Percentiles rank a stretch among this genome's conserved stretches.
phyloP scores from a whole-genome alignment of 2,329 filamentous ascomycete species.

The Bipolaris bicolor region DNA sequence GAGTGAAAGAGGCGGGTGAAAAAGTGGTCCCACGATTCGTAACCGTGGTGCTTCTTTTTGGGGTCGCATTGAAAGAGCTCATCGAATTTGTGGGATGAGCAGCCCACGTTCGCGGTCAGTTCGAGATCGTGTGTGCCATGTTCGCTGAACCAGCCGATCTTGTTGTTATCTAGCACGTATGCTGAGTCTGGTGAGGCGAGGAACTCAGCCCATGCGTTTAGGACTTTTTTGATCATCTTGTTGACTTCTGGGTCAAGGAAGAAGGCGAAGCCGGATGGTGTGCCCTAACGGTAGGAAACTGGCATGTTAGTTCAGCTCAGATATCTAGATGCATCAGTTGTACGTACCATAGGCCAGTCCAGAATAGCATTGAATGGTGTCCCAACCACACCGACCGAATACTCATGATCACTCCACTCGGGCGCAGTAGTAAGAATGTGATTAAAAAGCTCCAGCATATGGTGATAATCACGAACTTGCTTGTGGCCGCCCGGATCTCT shows the following conservation, averaged over 20 bases:
- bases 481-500: constrained; percentile 66
- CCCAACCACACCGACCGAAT: constrained; percentile 56
- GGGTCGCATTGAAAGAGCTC: constrained; percentile 68
- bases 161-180: constrained; percentile 46
- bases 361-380: constrained; percentile 64
- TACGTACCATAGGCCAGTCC: constrained; percentile 63
- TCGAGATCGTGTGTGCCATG: constrained; percentile 46
- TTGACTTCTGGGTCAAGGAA: constrained; percentile 53
- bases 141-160: constrained; percentile 51
- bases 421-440: constrained; percentile 55
- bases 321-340: constrained; percentile 17
- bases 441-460: constrained; percentile 71
- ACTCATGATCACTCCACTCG: constrained; percentile 49
- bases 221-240: constrained; percentile 57
- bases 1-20: constrained; percentile 67
- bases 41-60: constrained; percentile 62
- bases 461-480: constrained; percentile 69
- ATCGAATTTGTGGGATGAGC: constrained; percentile 56
- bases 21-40: constrained; percentile 72
- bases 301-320: background rate
- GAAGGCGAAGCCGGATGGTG: constrained; percentile 58
- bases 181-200: constrained; percentile 42
- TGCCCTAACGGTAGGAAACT: background rate
- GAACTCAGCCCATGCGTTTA: constrained; percentile 57
- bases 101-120: constrained; percentile 24